Evolutionary conservation across 2,329 filamentous ascomycete genomes (phyloP).

Genomic region (Fusarium tupiense): DNA sequence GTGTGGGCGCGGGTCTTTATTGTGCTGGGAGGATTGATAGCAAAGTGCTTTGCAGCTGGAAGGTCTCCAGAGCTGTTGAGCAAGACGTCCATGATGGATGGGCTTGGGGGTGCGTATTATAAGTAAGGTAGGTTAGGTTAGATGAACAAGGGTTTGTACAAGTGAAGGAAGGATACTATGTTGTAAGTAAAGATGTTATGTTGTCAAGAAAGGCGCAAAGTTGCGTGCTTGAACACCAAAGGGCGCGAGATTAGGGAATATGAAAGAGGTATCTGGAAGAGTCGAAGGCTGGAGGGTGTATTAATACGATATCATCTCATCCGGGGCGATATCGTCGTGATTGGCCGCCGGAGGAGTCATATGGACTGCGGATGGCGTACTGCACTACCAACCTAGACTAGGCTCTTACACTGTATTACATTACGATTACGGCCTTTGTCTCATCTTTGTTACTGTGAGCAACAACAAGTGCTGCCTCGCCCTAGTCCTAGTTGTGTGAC

Average conservation of each 20-base stretch:
- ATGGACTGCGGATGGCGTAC: conserved; percentile 36
- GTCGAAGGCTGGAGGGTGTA: conserved; percentile 18
- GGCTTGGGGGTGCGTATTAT: conserved; percentile 8
- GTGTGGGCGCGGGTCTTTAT: conserved; percentile 30
- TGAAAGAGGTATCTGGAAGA: conserved; percentile 37
- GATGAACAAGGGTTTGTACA: not conserved
- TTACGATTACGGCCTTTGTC: conserved; percentile 8
- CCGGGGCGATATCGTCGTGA: conserved; percentile 29
- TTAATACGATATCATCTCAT: conserved; percentile 41
- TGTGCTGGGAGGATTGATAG: not conserved
- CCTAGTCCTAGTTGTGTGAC: conserved; percentile 12
- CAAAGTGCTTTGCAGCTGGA: conserved; percentile 36
- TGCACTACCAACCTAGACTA: conserved; percentile 15
- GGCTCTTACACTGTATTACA: not conserved
- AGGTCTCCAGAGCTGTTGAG: conserved; percentile 37
- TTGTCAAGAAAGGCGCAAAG: conserved; percentile 40
- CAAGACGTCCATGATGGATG: conserved; percentile 37
- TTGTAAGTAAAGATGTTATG: conserved; percentile 29
- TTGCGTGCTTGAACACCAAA: conserved; percentile 40
- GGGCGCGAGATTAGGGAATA: conserved; percentile 34
- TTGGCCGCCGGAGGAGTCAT: conserved; percentile 42
- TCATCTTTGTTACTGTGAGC: not conserved
- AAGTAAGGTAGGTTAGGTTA: not conserved
- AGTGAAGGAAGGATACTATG: conserved; percentile 16
- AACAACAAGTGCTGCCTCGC: not conserved